These are phyloP conservation scores for Cupressus sempervirens DNA, from an alignment of 75 land plant genomes.

Conservation along the genomic window DNA sequence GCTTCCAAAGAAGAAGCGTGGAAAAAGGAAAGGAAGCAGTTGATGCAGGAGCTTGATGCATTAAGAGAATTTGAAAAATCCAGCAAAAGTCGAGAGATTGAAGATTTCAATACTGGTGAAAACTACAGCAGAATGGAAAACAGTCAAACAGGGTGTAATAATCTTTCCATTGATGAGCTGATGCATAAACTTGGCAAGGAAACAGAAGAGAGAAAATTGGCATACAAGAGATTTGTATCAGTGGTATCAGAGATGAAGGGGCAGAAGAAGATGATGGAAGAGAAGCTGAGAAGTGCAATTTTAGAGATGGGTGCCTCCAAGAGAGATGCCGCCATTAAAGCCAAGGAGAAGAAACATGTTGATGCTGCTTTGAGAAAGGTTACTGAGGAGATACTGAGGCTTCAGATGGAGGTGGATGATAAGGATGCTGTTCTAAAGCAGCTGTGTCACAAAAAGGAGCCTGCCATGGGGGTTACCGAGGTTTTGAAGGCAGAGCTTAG, in stretches of 20 bases:
- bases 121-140: background rate
- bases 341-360: background rate
- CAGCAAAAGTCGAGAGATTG: background rate
- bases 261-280: background rate
- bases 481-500: background rate
- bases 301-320: background rate
- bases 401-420: constrained; percentile 1
- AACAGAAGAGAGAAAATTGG: background rate
- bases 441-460: background rate
- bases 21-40: constrained; percentile 22
- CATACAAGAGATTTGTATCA: background rate
- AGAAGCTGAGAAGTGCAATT: background rate
- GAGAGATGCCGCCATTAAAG: background rate
- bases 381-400: constrained; percentile 6
- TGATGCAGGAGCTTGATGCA: constrained; percentile 22
- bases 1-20: constrained; percentile 30
- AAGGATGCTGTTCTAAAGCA: background rate
- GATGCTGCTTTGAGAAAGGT: constrained; percentile 9
- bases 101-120: background rate
- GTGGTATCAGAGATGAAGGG: background rate
- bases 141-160: background rate
- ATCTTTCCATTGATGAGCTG: background rate
- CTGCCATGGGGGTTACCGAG: background rate
- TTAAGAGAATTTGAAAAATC: constrained; percentile 12
- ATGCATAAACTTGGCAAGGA: background rate